Evolutionary conservation across 345 rosid species (phyloP).

Genomic region (Brassica carinata): DNA sequence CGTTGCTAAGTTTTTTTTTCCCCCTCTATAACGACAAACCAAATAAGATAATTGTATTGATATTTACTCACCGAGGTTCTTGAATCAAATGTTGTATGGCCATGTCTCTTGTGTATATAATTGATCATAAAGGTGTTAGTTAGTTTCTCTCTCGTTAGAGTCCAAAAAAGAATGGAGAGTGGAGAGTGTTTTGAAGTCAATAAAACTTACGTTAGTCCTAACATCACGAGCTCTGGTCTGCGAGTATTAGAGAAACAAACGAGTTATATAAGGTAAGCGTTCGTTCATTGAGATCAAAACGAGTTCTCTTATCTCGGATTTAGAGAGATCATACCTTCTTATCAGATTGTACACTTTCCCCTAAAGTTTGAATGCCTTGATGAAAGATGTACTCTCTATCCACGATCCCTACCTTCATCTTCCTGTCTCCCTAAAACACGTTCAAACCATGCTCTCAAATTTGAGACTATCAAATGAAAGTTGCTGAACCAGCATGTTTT

Average conservation of each 20-base stretch:
- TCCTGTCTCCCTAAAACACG: constrained; percentile 78
- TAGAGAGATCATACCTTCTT: constrained; percentile 49
- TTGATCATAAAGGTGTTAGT: constrained; percentile 4
- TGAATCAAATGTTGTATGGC: constrained; percentile 46
- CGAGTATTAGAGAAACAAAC: not conserved
- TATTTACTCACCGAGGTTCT: constrained; percentile 64
- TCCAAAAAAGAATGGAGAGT: not conserved
- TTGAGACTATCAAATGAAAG: not conserved
- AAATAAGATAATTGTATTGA: not conserved
- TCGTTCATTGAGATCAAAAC: not conserved
- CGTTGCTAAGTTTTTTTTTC: not conserved
- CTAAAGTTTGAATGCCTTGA: constrained; percentile 85
- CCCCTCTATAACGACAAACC: not conserved
- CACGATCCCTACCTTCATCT: constrained; percentile 81
- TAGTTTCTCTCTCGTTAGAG: not conserved
- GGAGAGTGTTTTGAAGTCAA: not conserved
- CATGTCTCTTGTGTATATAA: constrained; percentile 37
- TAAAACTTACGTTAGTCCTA: not conserved
- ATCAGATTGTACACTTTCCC: constrained; percentile 54
- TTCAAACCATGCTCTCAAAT: not conserved
- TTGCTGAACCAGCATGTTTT: not conserved
- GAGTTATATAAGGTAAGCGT: not conserved
- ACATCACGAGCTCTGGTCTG: not conserved
- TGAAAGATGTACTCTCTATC: constrained; percentile 91
- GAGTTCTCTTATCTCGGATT: not conserved